Percentiles rank a stretch among this genome's conserved stretches.
phyloP scores from a whole-genome alignment of 495 filamentous ascomycete genomes.

The Penicillium taxi region DNA sequence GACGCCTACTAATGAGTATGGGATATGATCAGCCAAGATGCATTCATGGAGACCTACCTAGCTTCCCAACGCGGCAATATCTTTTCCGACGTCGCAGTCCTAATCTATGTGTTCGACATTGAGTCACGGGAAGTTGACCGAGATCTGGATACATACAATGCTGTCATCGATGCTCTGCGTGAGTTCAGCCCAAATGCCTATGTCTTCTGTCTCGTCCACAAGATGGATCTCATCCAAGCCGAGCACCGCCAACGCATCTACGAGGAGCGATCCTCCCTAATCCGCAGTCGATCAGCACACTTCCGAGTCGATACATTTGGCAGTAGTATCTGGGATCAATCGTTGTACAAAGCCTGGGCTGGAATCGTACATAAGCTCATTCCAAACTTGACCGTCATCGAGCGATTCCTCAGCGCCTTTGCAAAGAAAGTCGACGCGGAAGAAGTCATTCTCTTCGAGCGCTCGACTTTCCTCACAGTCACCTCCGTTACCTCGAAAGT shows the following conservation, averaged over 20 bases:
- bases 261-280: slow-evolving; percentile 63
- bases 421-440: slow-evolving; percentile 80
- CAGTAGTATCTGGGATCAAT: slow-evolving; percentile 98
- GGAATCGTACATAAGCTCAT: slow-evolving; percentile 93
- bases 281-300: slow-evolving; percentile 64
- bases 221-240: slow-evolving; percentile 93
- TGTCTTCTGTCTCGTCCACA: slow-evolving; percentile 92
- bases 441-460: slow-evolving; percentile 91
- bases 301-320: slow-evolving; percentile 70
- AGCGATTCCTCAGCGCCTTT: slow-evolving; percentile 68
- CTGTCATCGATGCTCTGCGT: slow-evolving; percentile 73
- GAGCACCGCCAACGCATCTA: slow-evolving; percentile 71
- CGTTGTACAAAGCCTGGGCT: slow-evolving; percentile 96
- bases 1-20: background rate
- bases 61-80: slow-evolving; percentile 88
- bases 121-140: slow-evolving; percentile 88
- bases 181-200: slow-evolving; percentile 79
- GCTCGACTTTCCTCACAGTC: slow-evolving; percentile 90
- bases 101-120: slow-evolving; percentile 99
- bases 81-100: slow-evolving; percentile 89
- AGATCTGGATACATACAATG: slow-evolving; percentile 80
- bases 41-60: slow-evolving; percentile 97
- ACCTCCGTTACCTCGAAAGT: slow-evolving; percentile 67
- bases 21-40: slow-evolving; percentile 69
- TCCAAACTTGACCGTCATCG: slow-evolving; percentile 84